Conservation (phyloP, 345 rosid genomes). For the Arabidopsis suecica region DNA sequence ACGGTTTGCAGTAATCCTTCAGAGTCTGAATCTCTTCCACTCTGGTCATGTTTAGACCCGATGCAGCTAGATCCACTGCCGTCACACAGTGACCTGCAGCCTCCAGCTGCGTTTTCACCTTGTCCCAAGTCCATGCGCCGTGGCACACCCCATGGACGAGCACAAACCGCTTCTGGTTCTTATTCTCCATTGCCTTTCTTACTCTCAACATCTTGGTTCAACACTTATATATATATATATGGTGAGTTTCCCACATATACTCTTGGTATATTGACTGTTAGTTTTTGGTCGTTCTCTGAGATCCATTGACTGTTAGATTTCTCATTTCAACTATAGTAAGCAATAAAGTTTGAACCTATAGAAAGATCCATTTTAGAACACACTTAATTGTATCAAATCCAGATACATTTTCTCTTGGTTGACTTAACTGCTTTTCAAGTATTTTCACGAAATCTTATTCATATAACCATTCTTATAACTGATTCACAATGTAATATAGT, state of each 20-base stretch:
- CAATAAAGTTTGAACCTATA: not conserved
- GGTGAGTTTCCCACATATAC: not conserved
- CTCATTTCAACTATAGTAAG: not conserved
- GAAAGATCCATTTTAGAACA: not conserved
- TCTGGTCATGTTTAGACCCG: constrained; percentile 41
- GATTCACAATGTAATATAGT: no score
- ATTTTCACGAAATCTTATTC: no score
- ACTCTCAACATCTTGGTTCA: not conserved
- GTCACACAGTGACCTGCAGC: constrained; percentile 52
- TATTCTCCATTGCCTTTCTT: constrained; percentile 17
- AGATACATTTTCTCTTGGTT: not conserved
- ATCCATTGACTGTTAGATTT: constrained; percentile 31
- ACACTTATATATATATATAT: not conserved
- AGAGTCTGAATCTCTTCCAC: constrained; percentile 35
- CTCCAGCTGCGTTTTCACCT: constrained; percentile 54
- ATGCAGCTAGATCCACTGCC: constrained; percentile 47
- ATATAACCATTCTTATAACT: no score
- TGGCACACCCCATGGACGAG: constrained; percentile 59
- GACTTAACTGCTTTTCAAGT: no score
- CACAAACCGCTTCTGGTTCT: constrained; percentile 48
- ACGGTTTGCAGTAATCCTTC: constrained; percentile 47
- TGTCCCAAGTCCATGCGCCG: constrained; percentile 69
- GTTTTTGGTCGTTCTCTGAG: constrained; percentile 26
- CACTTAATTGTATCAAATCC: not conserved
- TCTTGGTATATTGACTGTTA: constrained; percentile 2